Percentiles rank a stretch among this genome's conserved stretches.
Evolutionary conservation across 257 asterid species (phyloP).

Genomic region (Mitragyna speciosa): DNA sequence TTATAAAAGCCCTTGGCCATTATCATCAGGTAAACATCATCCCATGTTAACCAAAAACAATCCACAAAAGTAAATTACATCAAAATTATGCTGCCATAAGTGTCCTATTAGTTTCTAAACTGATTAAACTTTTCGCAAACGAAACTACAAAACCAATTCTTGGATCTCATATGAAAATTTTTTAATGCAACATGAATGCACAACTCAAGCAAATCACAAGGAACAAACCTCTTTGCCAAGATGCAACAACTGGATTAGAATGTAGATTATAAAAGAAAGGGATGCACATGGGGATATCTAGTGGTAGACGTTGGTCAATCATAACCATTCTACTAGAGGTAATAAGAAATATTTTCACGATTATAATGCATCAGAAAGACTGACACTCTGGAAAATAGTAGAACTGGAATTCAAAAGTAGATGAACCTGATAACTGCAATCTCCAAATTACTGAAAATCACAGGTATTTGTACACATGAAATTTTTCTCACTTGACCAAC

Average conservation of each 20-base stretch:
- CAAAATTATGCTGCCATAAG: not conserved
- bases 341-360: not conserved
- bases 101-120: not conserved
- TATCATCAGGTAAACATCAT: not conserved
- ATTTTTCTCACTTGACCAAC: not conserved
- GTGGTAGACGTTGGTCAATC: not conserved
- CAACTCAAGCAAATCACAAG: not conserved
- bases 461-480: not conserved
- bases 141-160: not conserved
- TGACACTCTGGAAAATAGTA: not conserved
- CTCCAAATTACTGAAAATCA: not conserved
- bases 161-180: not conserved
- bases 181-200: not conserved
- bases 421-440: not conserved
- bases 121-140: too few relatives aligned
- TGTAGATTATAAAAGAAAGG: not conserved
- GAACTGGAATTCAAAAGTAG: not conserved
- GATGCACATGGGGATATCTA: not conserved
- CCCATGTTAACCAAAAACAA: not conserved
- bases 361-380: not conserved
- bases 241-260: not conserved
- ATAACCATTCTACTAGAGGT: not conserved
- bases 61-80: not conserved
- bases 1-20: not conserved
- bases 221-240: not conserved